Percentiles rank a stretch among this genome's conserved stretches.
Conservation (phyloP, 495 filamentous ascomycete species). For the Tuber calosporum region DNA sequence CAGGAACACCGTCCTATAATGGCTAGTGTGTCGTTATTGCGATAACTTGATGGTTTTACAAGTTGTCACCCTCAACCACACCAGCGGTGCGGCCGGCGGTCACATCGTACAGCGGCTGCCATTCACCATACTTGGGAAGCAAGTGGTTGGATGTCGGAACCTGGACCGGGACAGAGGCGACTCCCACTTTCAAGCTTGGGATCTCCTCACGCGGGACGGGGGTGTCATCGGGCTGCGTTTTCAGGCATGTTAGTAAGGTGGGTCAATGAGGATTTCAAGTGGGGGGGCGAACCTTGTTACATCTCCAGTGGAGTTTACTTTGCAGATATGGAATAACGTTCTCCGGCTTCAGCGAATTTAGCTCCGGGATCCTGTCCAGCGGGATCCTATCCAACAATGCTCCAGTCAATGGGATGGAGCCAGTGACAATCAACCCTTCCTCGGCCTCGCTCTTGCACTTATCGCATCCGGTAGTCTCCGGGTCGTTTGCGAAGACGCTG, state of each 20-base stretch:
- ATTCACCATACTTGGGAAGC: constrained; percentile 19
- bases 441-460: constrained; percentile 34
- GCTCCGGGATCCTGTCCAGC: constrained; percentile 23
- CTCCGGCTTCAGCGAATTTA: constrained; percentile 31
- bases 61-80: constrained; percentile 24
- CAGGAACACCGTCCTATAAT: neutral
- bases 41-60: constrained; percentile 11
- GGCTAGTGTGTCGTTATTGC: neutral
- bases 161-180: constrained; percentile 26
- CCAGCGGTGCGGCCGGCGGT: constrained; percentile 23
- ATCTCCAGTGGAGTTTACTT: constrained; percentile 36
- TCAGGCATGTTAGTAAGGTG: neutral
- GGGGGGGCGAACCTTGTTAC: constrained; percentile 15
- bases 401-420: constrained; percentile 41
- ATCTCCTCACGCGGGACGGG: constrained; percentile 27
- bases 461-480: constrained; percentile 32
- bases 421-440: constrained; percentile 31
- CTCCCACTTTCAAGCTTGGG: constrained; percentile 26
- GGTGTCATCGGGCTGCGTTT: constrained; percentile 13
- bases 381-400: constrained; percentile 42
- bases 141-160: constrained; percentile 18
- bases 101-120: constrained; percentile 19
- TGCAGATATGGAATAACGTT: constrained; percentile 30
- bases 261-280: neutral
- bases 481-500: constrained; percentile 35